Percentiles rank a stretch among this genome's conserved stretches.
These are phyloP conservation scores for Rhododendron kiyosumense DNA, from an alignment of 148 eudicot genomes.

Conservation along the genomic window DNA sequence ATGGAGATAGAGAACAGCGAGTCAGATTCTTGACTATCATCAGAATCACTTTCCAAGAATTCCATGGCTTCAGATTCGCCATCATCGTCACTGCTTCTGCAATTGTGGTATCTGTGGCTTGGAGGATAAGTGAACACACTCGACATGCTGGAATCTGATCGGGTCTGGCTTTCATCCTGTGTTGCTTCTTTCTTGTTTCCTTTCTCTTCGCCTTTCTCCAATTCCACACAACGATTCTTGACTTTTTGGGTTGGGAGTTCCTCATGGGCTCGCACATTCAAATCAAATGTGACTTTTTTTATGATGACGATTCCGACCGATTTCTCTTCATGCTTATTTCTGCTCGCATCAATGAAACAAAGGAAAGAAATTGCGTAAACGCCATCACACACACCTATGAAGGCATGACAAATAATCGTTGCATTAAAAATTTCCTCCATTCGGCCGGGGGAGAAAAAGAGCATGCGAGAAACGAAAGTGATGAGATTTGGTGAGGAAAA, in stretches of 20 bases:
- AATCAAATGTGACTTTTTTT: slow-evolving; percentile 60
- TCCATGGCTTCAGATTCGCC: slow-evolving; percentile 30
- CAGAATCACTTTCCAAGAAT: slow-evolving; percentile 25
- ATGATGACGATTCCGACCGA: slow-evolving; percentile 18
- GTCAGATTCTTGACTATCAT: slow-evolving; percentile 15
- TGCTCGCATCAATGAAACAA: neutral
- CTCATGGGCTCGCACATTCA: slow-evolving; percentile 35
- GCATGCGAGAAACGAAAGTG: neutral
- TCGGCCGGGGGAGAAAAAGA: neutral
- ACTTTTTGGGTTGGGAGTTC: slow-evolving; percentile 12
- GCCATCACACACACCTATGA: neutral
- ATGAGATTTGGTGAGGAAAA: neutral
- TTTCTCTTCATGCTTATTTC: slow-evolving; percentile 32
- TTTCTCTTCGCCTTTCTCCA: slow-evolving; percentile 10
- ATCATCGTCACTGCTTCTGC: slow-evolving; percentile 38
- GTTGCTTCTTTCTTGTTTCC: slow-evolving; percentile 12
- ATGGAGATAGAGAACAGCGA: no score
- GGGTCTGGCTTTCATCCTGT: neutral
- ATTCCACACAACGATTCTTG: neutral
- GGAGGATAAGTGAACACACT: slow-evolving; percentile 42
- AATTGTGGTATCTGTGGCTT: slow-evolving; percentile 35
- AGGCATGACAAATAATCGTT: no score
- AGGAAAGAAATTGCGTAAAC: neutral
- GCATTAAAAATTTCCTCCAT: no score
- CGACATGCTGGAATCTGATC: slow-evolving; percentile 38